phyloP scores from a whole-genome alignment of 441 rosid species.

The Brassica hybrid region DNA sequence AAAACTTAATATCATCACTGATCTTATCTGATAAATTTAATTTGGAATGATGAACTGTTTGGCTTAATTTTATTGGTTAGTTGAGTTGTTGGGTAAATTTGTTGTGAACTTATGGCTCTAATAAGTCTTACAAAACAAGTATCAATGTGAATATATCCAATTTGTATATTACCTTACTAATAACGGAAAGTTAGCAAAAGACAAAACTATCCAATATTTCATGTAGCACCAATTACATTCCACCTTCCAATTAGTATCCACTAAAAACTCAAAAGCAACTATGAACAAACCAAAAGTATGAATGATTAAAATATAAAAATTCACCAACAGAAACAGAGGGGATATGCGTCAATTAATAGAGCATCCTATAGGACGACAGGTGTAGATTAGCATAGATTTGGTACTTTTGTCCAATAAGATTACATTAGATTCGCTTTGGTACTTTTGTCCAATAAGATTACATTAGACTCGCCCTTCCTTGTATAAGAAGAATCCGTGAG shows the following conservation, averaged over 20 bases:
- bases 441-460: neutral
- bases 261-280: neutral
- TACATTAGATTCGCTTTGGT: neutral
- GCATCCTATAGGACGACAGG: neutral
- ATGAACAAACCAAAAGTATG: neutral
- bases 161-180: neutral
- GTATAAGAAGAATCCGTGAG: neutral
- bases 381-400: neutral
- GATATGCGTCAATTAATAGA: neutral
- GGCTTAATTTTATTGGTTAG: neutral
- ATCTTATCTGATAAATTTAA: neutral
- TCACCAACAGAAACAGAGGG: neutral
- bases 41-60: neutral
- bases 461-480: neutral
- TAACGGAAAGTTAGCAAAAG: neutral
- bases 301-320: neutral
- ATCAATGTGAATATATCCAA: neutral
- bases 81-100: neutral
- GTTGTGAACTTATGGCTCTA: neutral
- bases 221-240: neutral
- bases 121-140: too few relatives aligned
- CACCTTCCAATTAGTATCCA: neutral
- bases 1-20: neutral
- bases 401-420: constrained; percentile 1
- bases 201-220: neutral